A percentile compares a stretch with the other conserved stretches of the same genome.
These are phyloP conservation scores for Penicillium canariense DNA, from an alignment of 495 filamentous ascomycete species.

Conservation along the genomic window DNA sequence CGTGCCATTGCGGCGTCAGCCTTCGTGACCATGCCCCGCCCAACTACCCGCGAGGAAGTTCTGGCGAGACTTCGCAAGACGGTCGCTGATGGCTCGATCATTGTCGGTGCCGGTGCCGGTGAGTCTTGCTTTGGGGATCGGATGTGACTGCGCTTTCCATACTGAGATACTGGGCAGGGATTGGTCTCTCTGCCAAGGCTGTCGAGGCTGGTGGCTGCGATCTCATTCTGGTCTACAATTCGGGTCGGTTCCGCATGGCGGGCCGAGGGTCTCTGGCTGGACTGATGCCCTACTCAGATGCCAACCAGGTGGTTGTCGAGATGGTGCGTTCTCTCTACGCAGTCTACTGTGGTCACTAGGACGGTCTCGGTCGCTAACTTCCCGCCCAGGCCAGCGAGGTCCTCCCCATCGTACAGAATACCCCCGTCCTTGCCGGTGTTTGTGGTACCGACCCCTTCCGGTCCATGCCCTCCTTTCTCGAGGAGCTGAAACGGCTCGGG, in stretches of 20 bases:
- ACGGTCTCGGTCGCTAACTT: background rate
- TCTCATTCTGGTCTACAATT: constrained; percentile 71
- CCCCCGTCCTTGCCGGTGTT: constrained; percentile 64
- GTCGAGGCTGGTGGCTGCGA: constrained; percentile 65
- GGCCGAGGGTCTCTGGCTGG: constrained; percentile 68
- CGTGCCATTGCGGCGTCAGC: background rate
- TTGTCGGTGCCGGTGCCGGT: constrained; percentile 69
- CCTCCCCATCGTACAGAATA: constrained; percentile 56
- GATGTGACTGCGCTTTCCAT: background rate
- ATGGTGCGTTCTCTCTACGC: constrained; percentile 53
- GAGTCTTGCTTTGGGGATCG: background rate
- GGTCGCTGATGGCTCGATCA: constrained; percentile 51
- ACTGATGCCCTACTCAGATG: constrained; percentile 70
- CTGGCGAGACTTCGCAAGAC: constrained; percentile 52
- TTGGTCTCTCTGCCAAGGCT: constrained; percentile 68
- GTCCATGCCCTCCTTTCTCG: constrained; percentile 54
- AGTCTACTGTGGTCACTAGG: background rate
- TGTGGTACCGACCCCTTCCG: constrained; percentile 67
- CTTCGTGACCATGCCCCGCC: constrained; percentile 27
- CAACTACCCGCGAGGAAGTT: constrained; percentile 52
- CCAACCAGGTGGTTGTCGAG: constrained; percentile 65
- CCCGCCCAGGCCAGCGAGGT: constrained; percentile 50
- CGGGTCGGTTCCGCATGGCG: constrained; percentile 71
- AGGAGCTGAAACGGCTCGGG: constrained; percentile 55
- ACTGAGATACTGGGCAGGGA: constrained; percentile 37